A percentile compares a stretch with the other conserved stretches of the same genome.
Evolutionary conservation across 371 early-diverging fungal species (phyloP).

Genomic region (Mortierella sp.): DNA sequence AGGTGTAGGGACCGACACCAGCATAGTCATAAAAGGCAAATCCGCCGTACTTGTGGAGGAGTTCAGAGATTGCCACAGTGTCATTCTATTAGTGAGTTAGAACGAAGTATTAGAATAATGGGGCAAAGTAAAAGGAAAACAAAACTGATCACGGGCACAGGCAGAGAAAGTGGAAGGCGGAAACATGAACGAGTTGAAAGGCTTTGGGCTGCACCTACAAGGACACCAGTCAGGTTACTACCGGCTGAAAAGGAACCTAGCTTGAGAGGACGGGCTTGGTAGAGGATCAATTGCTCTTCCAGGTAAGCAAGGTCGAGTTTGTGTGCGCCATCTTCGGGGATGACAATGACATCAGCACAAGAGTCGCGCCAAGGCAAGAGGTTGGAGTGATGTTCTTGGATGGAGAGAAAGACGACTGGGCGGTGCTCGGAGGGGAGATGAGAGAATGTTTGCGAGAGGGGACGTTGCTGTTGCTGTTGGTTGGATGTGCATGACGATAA

Average conservation of each 20-base stretch:
- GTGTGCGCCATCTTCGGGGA: constrained; percentile 19
- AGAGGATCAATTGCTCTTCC: constrained; percentile 25
- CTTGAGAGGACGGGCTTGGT: constrained; percentile 37
- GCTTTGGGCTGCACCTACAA: constrained; percentile 21
- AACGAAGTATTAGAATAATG: neutral
- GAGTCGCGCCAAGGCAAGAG: constrained; percentile 48
- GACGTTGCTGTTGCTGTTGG: neutral
- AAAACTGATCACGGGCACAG: too few species aligned
- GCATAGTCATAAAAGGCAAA: constrained; percentile 38
- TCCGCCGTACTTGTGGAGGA: constrained; percentile 37
- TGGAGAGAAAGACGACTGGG: constrained; percentile 44
- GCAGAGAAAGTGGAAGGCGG: neutral
- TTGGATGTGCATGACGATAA: neutral
- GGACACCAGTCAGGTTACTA: constrained; percentile 48
- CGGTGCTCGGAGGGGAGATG: constrained; percentile 19
- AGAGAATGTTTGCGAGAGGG: neutral
- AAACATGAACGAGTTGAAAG: neutral
- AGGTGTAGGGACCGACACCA: constrained; percentile 39
- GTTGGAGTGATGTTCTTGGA: constrained; percentile 51
- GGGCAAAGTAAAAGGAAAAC: neutral
- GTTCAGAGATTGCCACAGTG: constrained; percentile 43
- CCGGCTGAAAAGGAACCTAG: constrained; percentile 42
- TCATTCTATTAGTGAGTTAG: constrained; percentile 33
- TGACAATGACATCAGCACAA: constrained; percentile 40
- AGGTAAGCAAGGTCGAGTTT: constrained; percentile 28